Conservation (phyloP, 768 basidiomycete genomes). For the Megacollybia marginata region DNA sequence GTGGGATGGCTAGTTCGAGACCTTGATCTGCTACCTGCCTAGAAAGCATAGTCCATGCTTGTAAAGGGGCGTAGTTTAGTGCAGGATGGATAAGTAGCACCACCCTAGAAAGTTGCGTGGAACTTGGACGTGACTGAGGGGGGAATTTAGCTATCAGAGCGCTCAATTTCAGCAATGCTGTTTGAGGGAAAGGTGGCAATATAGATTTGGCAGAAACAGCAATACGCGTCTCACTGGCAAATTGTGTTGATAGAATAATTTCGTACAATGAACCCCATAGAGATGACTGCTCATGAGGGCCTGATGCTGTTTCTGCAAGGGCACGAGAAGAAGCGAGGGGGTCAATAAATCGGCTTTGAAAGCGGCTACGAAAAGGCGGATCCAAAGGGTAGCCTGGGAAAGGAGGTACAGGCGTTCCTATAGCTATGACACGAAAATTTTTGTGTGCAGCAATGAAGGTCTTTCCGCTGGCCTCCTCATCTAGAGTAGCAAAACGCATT, state of each 20-base stretch:
- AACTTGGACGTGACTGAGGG: conserved; percentile 30
- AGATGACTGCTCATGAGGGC: conserved; percentile 7
- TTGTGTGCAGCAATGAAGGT: conserved; percentile 59
- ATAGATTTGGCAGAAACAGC: conserved; percentile 43
- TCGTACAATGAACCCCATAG: conserved; percentile 42
- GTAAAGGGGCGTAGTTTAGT: conserved; percentile 46
- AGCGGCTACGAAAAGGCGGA: conserved; percentile 62
- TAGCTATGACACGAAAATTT: conserved; percentile 62
- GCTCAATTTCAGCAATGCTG: conserved; percentile 44
- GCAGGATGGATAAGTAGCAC: conserved; percentile 54
- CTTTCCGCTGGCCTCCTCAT: conserved; percentile 24
- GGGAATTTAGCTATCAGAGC: conserved; percentile 42
- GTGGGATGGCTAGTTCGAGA: conserved; percentile 43
- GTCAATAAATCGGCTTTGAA: conserved; percentile 62
- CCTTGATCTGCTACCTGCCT: conserved; percentile 48
- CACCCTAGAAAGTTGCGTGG: conserved; percentile 45
- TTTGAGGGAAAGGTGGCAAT: conserved; percentile 60
- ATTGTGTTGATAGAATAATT: conserved; percentile 55
- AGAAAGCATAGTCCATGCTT: conserved; percentile 56
- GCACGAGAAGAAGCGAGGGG: conserved; percentile 46
- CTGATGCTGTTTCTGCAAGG: conserved; percentile 19
- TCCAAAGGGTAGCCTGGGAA: conserved; percentile 61
- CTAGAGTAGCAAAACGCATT: conserved; percentile 45
- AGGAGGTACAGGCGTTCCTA: conserved; percentile 62
- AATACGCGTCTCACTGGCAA: conserved; percentile 51